Percentiles rank a stretch among this genome's conserved stretches.
These are phyloP conservation scores for Hygrocybe coccinea DNA, from an alignment of 768 basidiomycete genomes.

Conservation along the genomic window DNA sequence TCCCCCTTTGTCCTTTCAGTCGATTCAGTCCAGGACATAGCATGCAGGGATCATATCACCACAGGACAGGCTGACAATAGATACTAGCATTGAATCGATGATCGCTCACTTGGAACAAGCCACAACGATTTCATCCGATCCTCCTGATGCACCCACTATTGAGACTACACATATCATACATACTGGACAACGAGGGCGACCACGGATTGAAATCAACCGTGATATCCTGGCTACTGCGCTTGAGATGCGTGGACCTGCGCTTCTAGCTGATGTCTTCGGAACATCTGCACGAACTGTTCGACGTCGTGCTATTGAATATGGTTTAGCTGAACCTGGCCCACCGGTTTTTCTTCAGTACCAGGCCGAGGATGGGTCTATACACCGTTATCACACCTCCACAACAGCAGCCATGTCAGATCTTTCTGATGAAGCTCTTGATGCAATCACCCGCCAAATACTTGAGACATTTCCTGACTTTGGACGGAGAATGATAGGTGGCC, in stretches of 20 bases:
- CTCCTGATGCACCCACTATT: too few species aligned
- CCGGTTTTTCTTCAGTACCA: slow-evolving; percentile 14
- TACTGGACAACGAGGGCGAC: slow-evolving; percentile 18
- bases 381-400: slow-evolving; percentile 8
- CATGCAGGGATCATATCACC: too few species aligned
- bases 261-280: slow-evolving; percentile 12
- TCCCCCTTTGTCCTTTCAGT: too few species aligned
- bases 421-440: slow-evolving; percentile 22
- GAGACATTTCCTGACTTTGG: slow-evolving; percentile 25
- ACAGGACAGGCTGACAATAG: too few species aligned
- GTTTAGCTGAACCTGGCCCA: slow-evolving; percentile 16
- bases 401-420: slow-evolving; percentile 12
- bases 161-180: too few species aligned
- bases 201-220: slow-evolving; percentile 25
- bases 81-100: too few species aligned
- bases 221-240: slow-evolving; percentile 20
- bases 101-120: too few species aligned
- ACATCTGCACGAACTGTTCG: slow-evolving; percentile 15
- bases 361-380: slow-evolving; percentile 12
- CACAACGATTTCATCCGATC: too few species aligned
- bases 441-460: slow-evolving; percentile 15
- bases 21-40: too few species aligned
- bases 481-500: slow-evolving; percentile 21
- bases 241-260: slow-evolving; percentile 16
- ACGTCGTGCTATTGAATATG: slow-evolving; percentile 18